Evolutionary conservation across 73 alveolate genomes (phyloP).

Genomic region (Paramecium sexaurelia): DNA sequence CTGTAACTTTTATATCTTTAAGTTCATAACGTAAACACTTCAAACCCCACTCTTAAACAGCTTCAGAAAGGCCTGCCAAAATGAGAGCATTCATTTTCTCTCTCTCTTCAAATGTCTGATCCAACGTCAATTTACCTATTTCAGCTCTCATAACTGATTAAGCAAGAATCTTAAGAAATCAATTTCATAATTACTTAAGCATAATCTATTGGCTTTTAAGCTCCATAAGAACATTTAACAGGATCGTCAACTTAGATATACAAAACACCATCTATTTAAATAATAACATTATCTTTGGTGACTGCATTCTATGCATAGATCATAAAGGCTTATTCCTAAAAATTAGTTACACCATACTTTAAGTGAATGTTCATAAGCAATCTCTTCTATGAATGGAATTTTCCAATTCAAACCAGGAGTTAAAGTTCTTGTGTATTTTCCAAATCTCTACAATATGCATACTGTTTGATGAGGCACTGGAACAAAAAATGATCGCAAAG

Average conservation of each 20-base stretch:
- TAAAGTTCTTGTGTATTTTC: constrained; percentile 82
- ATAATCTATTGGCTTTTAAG: constrained; percentile 56
- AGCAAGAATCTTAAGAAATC: constrained; percentile 71
- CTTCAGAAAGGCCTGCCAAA: constrained; percentile 77
- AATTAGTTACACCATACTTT: constrained; percentile 53
- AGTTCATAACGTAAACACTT: constrained; percentile 86
- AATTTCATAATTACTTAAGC: constrained; percentile 19
- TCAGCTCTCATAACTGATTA: constrained; percentile 95
- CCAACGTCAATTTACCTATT: constrained; percentile 82
- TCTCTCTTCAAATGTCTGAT: constrained; percentile 87
- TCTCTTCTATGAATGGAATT: constrained; percentile 80
- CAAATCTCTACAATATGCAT: constrained; percentile 65
- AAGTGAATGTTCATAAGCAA: constrained; percentile 79
- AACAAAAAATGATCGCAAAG: constrained; percentile 28
- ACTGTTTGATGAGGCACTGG: constrained; percentile 22
- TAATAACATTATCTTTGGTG: constrained; percentile 91
- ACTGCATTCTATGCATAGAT: constrained; percentile 86
- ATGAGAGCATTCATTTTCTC: constrained; percentile 81
- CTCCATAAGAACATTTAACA: constrained; percentile 63
- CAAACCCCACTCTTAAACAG: constrained; percentile 88
- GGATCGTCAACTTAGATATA: constrained; percentile 73
- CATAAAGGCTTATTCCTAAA: constrained; percentile 85
- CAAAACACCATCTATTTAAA: constrained; percentile 92
- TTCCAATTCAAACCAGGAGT: constrained; percentile 89
- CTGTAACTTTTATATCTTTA: constrained; percentile 86